These are phyloP conservation scores for Rubia balearica DNA, from an alignment of 305 asterid species.

Conservation along the genomic window DNA sequence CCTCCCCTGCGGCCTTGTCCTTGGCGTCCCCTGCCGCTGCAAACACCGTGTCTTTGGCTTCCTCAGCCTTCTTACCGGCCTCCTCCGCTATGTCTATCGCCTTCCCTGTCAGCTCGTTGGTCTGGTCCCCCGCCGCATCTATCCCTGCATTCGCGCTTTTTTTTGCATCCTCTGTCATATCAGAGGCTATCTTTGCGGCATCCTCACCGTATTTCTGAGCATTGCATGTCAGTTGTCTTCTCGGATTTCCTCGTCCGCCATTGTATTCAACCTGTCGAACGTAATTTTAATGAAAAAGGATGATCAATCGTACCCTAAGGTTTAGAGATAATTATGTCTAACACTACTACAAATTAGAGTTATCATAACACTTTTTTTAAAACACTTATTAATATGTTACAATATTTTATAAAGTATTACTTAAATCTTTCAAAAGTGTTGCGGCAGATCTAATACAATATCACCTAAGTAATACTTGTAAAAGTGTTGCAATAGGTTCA, in stretches of 20 bases:
- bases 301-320: too few species aligned
- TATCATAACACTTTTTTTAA: too few species aligned
- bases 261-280: background rate
- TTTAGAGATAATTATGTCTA: too few species aligned
- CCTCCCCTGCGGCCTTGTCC: background rate
- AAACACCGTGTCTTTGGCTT: background rate
- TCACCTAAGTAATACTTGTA: too few species aligned
- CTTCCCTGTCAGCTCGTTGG: background rate
- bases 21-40: background rate
- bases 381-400: too few species aligned
- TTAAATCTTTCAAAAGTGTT: too few species aligned
- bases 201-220: background rate
- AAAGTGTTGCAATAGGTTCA: too few species aligned
- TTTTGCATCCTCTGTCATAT: background rate
- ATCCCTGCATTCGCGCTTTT: background rate
- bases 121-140: background rate
- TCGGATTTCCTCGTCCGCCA: background rate
- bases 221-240: background rate
- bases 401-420: too few species aligned
- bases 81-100: background rate
- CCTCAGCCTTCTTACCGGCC: background rate
- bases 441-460: too few species aligned
- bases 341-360: too few species aligned
- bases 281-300: background rate
- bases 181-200: background rate